These are phyloP conservation scores for Malassezia vespertilionis DNA, from an alignment of 1,284 basidiomycete species.

Conservation along the genomic window DNA sequence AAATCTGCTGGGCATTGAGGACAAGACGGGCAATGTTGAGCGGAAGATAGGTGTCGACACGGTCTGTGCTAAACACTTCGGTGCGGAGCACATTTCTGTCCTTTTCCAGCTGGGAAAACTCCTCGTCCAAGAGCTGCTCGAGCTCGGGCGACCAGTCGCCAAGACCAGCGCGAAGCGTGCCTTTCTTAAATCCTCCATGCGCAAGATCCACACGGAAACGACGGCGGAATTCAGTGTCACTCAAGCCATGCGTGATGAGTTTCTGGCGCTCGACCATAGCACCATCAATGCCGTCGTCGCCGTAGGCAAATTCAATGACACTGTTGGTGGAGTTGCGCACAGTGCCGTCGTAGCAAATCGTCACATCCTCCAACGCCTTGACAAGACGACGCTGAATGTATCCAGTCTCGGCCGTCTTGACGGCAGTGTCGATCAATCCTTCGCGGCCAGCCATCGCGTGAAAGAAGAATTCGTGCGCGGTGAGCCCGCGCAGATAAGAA, in stretches of 20 bases:
- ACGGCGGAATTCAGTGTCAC: slow-evolving; percentile 72
- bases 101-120: slow-evolving; percentile 64
- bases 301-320: slow-evolving; percentile 90
- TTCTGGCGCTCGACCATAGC: slow-evolving; percentile 92
- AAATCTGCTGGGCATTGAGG: slow-evolving; percentile 90
- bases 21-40: slow-evolving; percentile 80
- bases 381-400: slow-evolving; percentile 97
- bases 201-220: slow-evolving; percentile 85
- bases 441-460: slow-evolving; percentile 99
- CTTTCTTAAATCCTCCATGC: slow-evolving; percentile 50
- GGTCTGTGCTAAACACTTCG: slow-evolving; percentile 66
- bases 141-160: slow-evolving; percentile 73
- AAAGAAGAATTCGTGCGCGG: slow-evolving; percentile 99
- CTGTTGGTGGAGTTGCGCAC: slow-evolving; percentile 70
- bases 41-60: slow-evolving; percentile 56
- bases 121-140: slow-evolving; percentile 79
- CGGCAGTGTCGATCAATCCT: slow-evolving; percentile 96
- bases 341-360: slow-evolving; percentile 94
- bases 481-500: slow-evolving; percentile 93
- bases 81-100: slow-evolving; percentile 67
- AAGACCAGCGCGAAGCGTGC: slow-evolving; percentile 82
- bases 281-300: slow-evolving; percentile 97
- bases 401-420: slow-evolving; percentile 98
- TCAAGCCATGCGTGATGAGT: slow-evolving; percentile 76
- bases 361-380: slow-evolving; percentile 93